A percentile compares a stretch with the other conserved stretches of the same genome.
Conservation (phyloP, 306 rosid genomes). For the Malus orientalis region DNA sequence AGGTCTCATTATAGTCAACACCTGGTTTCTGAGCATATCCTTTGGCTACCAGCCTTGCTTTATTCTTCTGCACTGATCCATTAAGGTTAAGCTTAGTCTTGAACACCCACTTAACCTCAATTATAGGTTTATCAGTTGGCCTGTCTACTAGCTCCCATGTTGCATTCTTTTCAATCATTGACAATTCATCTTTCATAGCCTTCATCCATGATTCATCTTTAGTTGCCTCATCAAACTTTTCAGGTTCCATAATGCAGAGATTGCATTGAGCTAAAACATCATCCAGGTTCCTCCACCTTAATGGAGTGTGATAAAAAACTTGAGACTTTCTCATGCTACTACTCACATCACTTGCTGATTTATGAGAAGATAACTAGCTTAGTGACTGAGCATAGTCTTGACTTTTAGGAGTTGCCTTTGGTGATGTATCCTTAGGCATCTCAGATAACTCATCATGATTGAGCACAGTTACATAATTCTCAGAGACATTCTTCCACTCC, state of each 20-base stretch:
- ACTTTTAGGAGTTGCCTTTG: fast-evolving
- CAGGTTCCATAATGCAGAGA: neutral
- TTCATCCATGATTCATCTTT: neutral
- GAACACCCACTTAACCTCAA: neutral
- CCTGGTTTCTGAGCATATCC: neutral
- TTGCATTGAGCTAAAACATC: neutral
- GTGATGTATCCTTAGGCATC: neutral
- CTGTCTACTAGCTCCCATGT: neutral
- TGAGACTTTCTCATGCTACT: neutral
- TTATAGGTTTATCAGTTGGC: neutral
- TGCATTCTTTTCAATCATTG: neutral
- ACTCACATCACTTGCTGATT: neutral
- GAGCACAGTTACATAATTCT: neutral
- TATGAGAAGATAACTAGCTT: neutral
- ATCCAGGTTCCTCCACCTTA: neutral
- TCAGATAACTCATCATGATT: neutral
- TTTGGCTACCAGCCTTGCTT: neutral
- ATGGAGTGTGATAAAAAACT: neutral
- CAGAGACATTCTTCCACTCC: neutral
- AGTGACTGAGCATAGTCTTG: neutral
- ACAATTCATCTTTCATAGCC: neutral
- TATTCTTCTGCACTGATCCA: neutral
- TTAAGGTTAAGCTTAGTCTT: neutral
- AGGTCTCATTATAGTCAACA: neutral
- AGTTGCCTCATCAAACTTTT: neutral